A percentile compares a stretch with the other conserved stretches of the same genome.
Conservation (phyloP, 192 early-diverging fungal species). For the Coemansia nantahalensis region DNA sequence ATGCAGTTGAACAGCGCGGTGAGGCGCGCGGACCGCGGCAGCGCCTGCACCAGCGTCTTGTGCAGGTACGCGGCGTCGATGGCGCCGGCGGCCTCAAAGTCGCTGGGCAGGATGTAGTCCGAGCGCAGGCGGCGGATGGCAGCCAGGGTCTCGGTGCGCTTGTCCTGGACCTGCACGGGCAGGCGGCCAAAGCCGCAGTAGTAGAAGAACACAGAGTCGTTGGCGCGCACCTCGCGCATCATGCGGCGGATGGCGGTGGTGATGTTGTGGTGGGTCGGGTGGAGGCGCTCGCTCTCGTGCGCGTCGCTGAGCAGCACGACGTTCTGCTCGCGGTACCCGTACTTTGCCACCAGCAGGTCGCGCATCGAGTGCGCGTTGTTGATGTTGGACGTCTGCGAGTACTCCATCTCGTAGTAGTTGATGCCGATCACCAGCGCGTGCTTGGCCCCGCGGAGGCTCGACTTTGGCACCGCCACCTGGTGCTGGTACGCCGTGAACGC, state of each 20-base stretch:
- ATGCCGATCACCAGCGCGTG: slow-evolving; percentile 58
- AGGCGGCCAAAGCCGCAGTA: slow-evolving; percentile 72
- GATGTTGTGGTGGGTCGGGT: slow-evolving; percentile 58
- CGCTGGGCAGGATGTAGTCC: slow-evolving; percentile 73
- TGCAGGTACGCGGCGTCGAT: slow-evolving; percentile 71
- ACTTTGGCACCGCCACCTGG: slow-evolving; percentile 29
- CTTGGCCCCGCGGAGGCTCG: slow-evolving; percentile 36
- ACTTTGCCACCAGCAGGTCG: slow-evolving; percentile 56
- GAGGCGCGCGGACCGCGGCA: slow-evolving; percentile 69
- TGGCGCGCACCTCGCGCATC: slow-evolving; percentile 61
- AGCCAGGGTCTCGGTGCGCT: slow-evolving; percentile 25
- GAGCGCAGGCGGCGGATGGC: slow-evolving; percentile 57
- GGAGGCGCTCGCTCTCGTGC: slow-evolving; percentile 40
- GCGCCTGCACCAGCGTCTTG: slow-evolving; percentile 56
- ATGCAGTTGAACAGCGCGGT: slow-evolving; percentile 75
- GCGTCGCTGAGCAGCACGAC: slow-evolving; percentile 71
- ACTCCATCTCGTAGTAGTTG: slow-evolving; percentile 55
- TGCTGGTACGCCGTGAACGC: slow-evolving; percentile 35
- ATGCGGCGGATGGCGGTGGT: slow-evolving; percentile 66
- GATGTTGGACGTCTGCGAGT: slow-evolving; percentile 57
- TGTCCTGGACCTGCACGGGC: slow-evolving; percentile 25
- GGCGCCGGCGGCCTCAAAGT: slow-evolving; percentile 66
- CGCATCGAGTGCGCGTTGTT: slow-evolving; percentile 57
- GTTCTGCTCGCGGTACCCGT: slow-evolving; percentile 57
- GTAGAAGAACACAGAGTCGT: slow-evolving; percentile 76